Base-by-base conservation (phyloP, 768 basidiomycete genomes). In the Floccularia luteovirens region DNA sequence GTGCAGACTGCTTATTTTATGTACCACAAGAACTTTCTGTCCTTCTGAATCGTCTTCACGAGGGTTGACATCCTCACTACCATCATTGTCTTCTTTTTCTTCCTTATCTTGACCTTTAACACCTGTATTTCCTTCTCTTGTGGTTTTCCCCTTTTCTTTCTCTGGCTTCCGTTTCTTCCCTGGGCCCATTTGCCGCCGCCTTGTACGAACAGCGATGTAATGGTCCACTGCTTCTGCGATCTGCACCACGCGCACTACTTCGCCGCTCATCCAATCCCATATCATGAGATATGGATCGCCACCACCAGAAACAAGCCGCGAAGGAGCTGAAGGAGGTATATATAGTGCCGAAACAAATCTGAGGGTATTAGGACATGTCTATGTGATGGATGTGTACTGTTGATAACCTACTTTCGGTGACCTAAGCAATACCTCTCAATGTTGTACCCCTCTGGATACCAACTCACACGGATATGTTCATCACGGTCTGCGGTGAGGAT, bases 401-500 rank as follows among this genome's bases (percentile, higher is more conserved):
- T 34, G 20, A 31, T 11, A 2, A 56, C 78, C 49, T 46, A 92
- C 90, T 79, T 85, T 48, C 69, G 69, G 53, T 92, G 87, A 13
- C 92, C 90, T 20, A 93, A 70, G 46, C 92, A 86, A 57, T 79
- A 97, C 46, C 72, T 77, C 57, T 97, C 90, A 45, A 97, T 86
- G 31, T 74, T 74, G 48, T 82, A 86, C 13, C 91, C 88, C 39
- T 84, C 68, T 0, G 96, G 96, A 53, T 74, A 98, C 76, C 87
- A 77, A 52, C 88, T 92, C 12, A 94, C 74, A 39, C 96, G 72
- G 37, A 99, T 84, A 54, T 98, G 96, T 56, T 98, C 96, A 53
- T 99, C 96, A 32, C 96, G 66, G 54, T 98, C 96, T 0, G 90
- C 84, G 0, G 91, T 90, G 47, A 97, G 72, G 51, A 99, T 81